These are phyloP conservation scores for Colletotrichum sp. DNA, from an alignment of 2,329 filamentous ascomycete species.

Conservation along the genomic window DNA sequence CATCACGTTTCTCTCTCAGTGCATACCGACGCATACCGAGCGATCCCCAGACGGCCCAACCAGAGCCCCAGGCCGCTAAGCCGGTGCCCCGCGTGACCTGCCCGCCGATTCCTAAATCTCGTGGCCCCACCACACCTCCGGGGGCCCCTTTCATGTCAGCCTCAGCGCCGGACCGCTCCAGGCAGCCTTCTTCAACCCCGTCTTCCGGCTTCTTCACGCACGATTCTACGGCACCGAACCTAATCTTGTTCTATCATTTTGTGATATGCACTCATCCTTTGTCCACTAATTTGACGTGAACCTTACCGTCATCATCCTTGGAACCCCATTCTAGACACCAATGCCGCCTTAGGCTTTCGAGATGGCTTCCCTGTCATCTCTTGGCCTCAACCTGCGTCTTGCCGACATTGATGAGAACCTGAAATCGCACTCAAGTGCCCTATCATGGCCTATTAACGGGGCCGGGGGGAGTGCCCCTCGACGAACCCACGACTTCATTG, in stretches of 20 bases:
- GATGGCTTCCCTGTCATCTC: background rate
- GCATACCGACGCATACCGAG: background rate
- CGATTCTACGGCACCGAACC: background rate
- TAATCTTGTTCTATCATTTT: background rate
- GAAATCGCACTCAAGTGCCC: background rate
- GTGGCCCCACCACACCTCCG: slow-evolving; percentile 8
- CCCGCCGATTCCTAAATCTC: slow-evolving; percentile 16
- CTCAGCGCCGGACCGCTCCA: slow-evolving; percentile 1
- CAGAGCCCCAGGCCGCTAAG: background rate
- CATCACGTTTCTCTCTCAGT: background rate
- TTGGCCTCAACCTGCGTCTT: slow-evolving; percentile 15
- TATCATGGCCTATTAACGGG: background rate
- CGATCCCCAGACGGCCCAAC: background rate
- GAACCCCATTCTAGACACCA: background rate
- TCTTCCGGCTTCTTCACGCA: background rate
- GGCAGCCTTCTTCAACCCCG: background rate
- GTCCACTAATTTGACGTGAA: background rate
- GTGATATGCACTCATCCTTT: background rate
- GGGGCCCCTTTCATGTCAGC: background rate
- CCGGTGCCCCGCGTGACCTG: slow-evolving; percentile 11
- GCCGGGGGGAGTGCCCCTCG: background rate
- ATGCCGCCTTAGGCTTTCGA: background rate
- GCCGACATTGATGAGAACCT: slow-evolving; percentile 15
- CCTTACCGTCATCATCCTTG: background rate
- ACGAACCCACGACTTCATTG: background rate